Evolutionary conservation across 306 rosid species (phyloP), one percentile per base, ranked within the genome.

Genomic region (Pachyrhizus erosus): DNA sequence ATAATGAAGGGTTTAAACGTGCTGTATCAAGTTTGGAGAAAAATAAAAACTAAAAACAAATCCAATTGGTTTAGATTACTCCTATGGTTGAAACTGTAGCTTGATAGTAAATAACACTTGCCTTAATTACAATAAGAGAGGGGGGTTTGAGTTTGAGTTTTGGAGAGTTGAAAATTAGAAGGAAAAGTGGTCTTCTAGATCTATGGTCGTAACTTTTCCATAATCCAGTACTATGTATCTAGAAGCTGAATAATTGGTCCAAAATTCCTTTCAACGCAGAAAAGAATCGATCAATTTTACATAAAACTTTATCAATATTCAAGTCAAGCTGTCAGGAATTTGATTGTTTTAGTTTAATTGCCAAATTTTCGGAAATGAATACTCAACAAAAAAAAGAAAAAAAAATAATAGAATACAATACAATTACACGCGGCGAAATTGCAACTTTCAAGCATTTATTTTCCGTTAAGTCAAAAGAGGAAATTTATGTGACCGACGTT

Each of bases 231-330:
- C 23, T 15, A 15, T 21, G 8, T n/a, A 64, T 77, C 74, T 77
- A 31, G 82, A 65, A 49, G 82, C 14, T 65, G 49, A 77, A 26
- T 15, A 9, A 61, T 27, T 31, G 73, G 81, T 61, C 29, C 20
- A 52, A n/a, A 17, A 55, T 24, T 52, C 1, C n/a, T 78, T 79
- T 79, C 70, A 79, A 68, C 68, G 20, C 8, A 14, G 14, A 2
- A 18, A 67, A 61, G 45, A 67, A 68, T 9, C 3, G 54, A 39
- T 52, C 58, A 55, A 52, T 39, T 79, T 37, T 55, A 17, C 1
- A 24, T 18, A n/a, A 18, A 3, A 3, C 12, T 5, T 52, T 8
- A 12, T 46, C 0, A 9, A 34, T 52, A 23, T 39, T 39, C 31
- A 79, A 68, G 69, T 37, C 43, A 68, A 39, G 14, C 13, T 46